phyloP scores from a whole-genome alignment of 805 yeast species.

The Monosporozyma aerobia region DNA sequence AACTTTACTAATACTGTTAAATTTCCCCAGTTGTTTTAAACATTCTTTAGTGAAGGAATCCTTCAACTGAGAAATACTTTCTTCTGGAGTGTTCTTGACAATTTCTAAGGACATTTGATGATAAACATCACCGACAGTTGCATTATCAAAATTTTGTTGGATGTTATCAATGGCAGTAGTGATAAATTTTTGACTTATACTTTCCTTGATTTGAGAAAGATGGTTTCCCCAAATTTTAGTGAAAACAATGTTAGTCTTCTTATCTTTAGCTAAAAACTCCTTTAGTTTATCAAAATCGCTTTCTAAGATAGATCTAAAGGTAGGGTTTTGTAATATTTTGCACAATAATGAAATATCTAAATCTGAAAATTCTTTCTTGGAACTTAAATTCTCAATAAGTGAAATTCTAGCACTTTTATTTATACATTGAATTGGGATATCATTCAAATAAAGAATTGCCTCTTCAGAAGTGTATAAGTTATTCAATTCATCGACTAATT shows the following conservation, averaged over 20 bases:
- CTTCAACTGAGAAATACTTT: neutral
- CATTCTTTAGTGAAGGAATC: neutral
- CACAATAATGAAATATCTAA: conserved; percentile 21
- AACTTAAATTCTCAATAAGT: conserved; percentile 19
- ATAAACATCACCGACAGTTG: conserved; percentile 2
- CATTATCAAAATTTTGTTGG: neutral
- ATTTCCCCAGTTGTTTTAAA: neutral
- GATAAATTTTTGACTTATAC: conserved; percentile 13
- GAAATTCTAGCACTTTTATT: conserved; percentile 29
- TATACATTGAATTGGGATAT: conserved; percentile 44
- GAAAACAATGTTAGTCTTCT: conserved; percentile 20
- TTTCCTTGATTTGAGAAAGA: conserved; percentile 32
- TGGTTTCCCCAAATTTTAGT: conserved; percentile 35
- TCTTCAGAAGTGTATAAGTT: conserved; percentile 4
- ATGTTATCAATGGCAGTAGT: neutral
- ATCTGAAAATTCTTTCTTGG: conserved; percentile 3
- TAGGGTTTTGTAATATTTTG: conserved; percentile 41
- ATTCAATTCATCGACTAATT: conserved; percentile 20
- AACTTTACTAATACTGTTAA: neutral
- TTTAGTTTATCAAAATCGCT: conserved; percentile 26
- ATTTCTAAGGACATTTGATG: conserved; percentile 13
- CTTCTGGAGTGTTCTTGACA: conserved; percentile 3
- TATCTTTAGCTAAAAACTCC: neutral
- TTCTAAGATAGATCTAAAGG: conserved; percentile 47
- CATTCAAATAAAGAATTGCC: conserved; percentile 6